A percentile compares a stretch with the other conserved stretches of the same genome.
Evolutionary conservation across 2,329 filamentous ascomycete genomes (phyloP).

Genomic region (Diplodia sapinea): DNA sequence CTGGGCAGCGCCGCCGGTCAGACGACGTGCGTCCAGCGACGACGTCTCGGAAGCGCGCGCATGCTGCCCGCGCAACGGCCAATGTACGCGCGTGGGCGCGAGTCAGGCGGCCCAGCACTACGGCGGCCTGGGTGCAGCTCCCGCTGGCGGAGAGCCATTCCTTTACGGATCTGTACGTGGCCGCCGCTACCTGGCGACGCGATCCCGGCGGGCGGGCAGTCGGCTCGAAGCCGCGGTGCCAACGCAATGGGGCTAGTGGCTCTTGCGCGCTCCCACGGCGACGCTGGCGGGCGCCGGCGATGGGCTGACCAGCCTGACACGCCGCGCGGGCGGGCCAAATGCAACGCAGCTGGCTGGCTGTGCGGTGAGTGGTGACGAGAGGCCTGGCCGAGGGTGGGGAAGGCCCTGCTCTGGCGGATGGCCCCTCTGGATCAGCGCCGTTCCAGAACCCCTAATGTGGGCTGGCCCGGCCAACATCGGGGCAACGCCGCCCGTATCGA

Average conservation of each 20-base stretch:
- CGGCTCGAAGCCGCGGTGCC: conserved; percentile 27
- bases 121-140: background rate
- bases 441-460: conserved; percentile 26
- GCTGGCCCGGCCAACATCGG: conserved; percentile 16
- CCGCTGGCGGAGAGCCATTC: background rate
- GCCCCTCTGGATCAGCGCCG: conserved; percentile 16
- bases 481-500: conserved; percentile 12
- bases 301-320: conserved; percentile 27
- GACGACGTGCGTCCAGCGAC: background rate
- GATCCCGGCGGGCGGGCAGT: conserved; percentile 21
- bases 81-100: conserved; percentile 19
- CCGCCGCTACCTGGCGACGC: conserved; percentile 19
- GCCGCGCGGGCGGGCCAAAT: conserved; percentile 9
- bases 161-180: conserved; percentile 30
- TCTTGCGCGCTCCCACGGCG: conserved; percentile 5
- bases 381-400: background rate
- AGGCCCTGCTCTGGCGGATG: background rate
- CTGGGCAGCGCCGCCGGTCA: background rate
- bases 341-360: conserved; percentile 11
- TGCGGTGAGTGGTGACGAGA: conserved; percentile 8
- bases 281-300: conserved; percentile 18
- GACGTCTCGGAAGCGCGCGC: conserved; percentile 10
- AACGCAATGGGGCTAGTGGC: conserved; percentile 22
- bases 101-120: conserved; percentile 6
- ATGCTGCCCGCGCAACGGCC: conserved; percentile 23